Evolutionary conservation across 164 flowering plant genomes (phyloP).

Genomic region (Aristolochia fimbriata): DNA sequence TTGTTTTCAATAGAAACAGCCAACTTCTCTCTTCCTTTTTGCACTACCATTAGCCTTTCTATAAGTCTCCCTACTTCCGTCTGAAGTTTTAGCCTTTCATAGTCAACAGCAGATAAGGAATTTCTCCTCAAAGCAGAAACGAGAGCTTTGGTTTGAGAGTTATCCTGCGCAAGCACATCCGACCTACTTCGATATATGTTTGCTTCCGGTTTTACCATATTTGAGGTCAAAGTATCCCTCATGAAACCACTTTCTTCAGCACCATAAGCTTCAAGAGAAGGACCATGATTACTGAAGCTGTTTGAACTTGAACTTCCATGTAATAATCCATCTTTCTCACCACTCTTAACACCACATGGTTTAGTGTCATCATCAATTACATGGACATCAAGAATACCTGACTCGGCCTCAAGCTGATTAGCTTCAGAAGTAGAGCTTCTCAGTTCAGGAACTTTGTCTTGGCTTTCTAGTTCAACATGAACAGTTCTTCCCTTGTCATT

Average conservation of each 20-base stretch:
- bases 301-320: constrained; percentile 7
- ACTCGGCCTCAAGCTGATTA: constrained; percentile 20
- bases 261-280: constrained; percentile 15
- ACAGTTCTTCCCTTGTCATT: constrained; percentile 3
- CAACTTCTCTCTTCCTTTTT: constrained; percentile 69
- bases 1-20: constrained; percentile 34
- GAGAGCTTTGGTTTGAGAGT: constrained; percentile 12
- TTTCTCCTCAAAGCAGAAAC: constrained; percentile 34
- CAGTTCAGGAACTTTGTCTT: constrained; percentile 10
- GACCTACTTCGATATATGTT: constrained; percentile 32
- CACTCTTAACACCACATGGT: constrained; percentile 5
- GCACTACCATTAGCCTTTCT: constrained; percentile 60
- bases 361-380: constrained; percentile 34
- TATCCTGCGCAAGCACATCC: constrained; percentile 27
- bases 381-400: constrained; percentile 55
- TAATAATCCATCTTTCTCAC: constrained; percentile 11
- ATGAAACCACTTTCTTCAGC: constrained; percentile 7
- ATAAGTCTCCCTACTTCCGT: constrained; percentile 63
- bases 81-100: constrained; percentile 65
- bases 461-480: constrained; percentile 7
- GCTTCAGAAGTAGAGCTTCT: constrained; percentile 1
- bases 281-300: constrained; percentile 6
- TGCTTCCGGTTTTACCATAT: constrained; percentile 14
- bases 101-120: constrained; percentile 59
- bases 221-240: constrained; percentile 12